These are phyloP conservation scores for Aphanocladium album DNA, from an alignment of 2,329 filamentous ascomycete species.

Conservation along the genomic window DNA sequence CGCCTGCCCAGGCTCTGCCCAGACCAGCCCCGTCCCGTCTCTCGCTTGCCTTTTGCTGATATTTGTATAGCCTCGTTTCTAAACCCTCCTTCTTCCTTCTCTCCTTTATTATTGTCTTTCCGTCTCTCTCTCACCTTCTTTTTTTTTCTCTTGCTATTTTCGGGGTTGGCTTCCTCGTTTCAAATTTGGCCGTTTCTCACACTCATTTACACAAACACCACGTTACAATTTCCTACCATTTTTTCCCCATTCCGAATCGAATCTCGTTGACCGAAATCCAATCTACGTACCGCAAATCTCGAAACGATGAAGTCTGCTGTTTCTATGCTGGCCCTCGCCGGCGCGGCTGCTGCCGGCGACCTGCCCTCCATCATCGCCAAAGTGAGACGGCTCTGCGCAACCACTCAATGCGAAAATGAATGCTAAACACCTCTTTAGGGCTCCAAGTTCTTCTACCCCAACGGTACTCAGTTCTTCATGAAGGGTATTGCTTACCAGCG, in stretches of 20 bases:
- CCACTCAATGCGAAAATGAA: background rate
- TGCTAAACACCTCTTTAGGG: conserved; percentile 42
- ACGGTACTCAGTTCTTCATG: conserved; percentile 66
- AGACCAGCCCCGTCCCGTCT: conserved; percentile 8
- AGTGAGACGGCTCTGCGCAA: conserved; percentile 33
- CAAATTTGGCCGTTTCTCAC: conserved; percentile 11
- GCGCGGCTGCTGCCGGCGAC: conserved; percentile 37
- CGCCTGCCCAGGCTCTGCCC: background rate
- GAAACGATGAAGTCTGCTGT: conserved; percentile 15
- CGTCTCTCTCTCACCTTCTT: conserved; percentile 6
- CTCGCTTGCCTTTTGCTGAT: conserved; percentile 11
- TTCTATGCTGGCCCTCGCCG: conserved; percentile 36
- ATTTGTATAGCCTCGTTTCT: conserved; percentile 13
- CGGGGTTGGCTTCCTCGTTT: conserved; percentile 14
- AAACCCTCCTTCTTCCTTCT: conserved; percentile 1
- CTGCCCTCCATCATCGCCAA: conserved; percentile 64
- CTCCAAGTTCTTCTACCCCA: conserved; percentile 85
- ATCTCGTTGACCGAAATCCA: background rate
- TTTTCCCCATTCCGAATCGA: background rate
- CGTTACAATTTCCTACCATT: conserved; percentile 10
- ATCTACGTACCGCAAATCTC: conserved; percentile 9
- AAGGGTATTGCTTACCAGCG: conserved; percentile 95
- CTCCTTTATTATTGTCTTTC: conserved; percentile 10
- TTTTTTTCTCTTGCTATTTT: conserved; percentile 7
- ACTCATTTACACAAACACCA: conserved; percentile 10